phyloP scores from a whole-genome alignment of 2,329 filamentous ascomycete species.

The Celoporthe dispersa region DNA sequence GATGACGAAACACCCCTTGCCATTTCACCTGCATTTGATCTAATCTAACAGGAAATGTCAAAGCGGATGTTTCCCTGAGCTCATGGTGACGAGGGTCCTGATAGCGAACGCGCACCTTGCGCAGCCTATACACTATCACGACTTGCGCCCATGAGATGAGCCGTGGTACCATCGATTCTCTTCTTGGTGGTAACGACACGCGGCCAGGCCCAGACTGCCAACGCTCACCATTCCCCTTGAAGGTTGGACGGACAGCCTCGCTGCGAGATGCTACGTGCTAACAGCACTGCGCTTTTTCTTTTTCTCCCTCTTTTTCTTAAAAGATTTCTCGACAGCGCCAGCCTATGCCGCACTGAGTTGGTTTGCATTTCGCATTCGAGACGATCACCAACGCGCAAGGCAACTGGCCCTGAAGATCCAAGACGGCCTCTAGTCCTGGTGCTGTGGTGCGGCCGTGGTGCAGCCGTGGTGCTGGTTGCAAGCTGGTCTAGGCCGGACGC shows the following conservation, averaged over 20 bases:
- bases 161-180: conserved; percentile 6
- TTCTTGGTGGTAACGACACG: conserved; percentile 6
- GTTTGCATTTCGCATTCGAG: neutral
- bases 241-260: neutral
- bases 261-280: neutral
- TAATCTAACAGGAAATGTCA: conserved; percentile 19
- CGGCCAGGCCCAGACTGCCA: neutral
- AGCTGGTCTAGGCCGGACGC: neutral
- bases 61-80: conserved; percentile 3
- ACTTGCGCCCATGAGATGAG: neutral
- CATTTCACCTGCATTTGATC: neutral
- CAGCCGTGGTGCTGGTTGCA: neutral
- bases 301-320: neutral
- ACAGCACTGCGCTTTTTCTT: neutral
- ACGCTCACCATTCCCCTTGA: neutral
- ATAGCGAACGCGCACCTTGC: neutral
- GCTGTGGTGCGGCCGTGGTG: neutral
- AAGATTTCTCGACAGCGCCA: neutral
- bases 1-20: conserved; percentile 4
- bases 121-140: neutral
- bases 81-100: neutral
- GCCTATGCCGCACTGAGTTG: neutral
- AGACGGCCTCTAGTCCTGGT: neutral
- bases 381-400: neutral
- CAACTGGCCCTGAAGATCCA: conserved; percentile 2